Base-by-base conservation (phyloP, 1,284 basidiomycete species). In the Taiwanofungus camphoratus region DNA sequence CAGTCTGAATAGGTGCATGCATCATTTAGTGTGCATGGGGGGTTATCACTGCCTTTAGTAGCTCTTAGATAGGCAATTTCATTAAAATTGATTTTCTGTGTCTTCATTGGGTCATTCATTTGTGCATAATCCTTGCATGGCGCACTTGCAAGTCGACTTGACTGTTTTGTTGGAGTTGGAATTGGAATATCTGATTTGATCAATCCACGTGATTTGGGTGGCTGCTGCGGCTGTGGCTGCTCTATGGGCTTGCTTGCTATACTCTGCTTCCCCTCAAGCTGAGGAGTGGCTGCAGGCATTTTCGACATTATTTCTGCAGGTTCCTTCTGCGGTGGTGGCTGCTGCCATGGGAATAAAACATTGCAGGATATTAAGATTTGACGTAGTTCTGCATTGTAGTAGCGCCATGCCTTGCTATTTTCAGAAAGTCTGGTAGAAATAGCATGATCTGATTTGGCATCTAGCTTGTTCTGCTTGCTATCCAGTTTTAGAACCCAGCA, bases 1-100 rank as follows among this genome's bases (percentile, higher is more conserved):
- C 51, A 52, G 20, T 64, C 8, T 56, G 26, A 7, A 13, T 13
- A 8, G 8, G 26, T 13, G 8, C 13, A 13, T 7, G 26, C 26
- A 7, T 27, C 26, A 7, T 27, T 27, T 7, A 8, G 13, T 27
- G 26, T 8, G 13, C 26, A 13, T 27, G 26, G 26, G 8, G 7
- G 8, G 26, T 27, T 27, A 7, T 7, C 26, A 13, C 26, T 27
- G 7, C 26, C 8, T 27, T 13, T 7, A 13, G 26, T 8, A 27
- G 26, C 26, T 27, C 26, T 13, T 27, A 7, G 26, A 27, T 27
- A 27, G 26, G 13, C 8, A 13, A 7, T 13, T 7, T 27, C 8
- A n/a, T n/a, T n/a, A n/a, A n/a, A n/a, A n/a, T n/a, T n/a, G n/a
- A n/a, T n/a, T n/a, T n/a, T n/a, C n/a, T n/a, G n/a, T n/a, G n/a